Conservation (phyloP, 2,329 filamentous ascomycete species). For the Plectosphaerella cucumerina region DNA sequence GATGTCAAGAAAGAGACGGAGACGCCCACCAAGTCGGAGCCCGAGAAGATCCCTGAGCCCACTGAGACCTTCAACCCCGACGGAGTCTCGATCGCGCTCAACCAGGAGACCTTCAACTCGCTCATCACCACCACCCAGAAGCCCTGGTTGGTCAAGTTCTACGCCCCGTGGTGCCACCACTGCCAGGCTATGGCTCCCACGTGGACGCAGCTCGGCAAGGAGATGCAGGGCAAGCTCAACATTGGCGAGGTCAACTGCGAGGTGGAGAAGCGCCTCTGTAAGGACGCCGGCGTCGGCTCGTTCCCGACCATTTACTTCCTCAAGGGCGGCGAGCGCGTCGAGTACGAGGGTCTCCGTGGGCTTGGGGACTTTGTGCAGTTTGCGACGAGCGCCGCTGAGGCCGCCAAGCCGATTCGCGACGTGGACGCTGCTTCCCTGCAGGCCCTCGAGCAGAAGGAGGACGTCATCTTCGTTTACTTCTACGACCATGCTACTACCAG, state of each 20-base stretch:
- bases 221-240: conserved; percentile 86
- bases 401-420: conserved; percentile 72
- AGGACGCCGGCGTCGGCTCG: conserved; percentile 73
- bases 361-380: conserved; percentile 86
- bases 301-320: conserved; percentile 94
- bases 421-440: conserved; percentile 74
- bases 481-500: conserved; percentile 92
- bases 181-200: conserved; percentile 89
- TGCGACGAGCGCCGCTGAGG: conserved; percentile 78
- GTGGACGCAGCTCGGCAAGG: conserved; percentile 85
- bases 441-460: conserved; percentile 83
- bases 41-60: conserved; percentile 47
- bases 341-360: conserved; percentile 88
- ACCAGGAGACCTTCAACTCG: conserved; percentile 79
- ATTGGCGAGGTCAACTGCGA: conserved; percentile 97
- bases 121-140: conserved; percentile 83
- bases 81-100: conserved; percentile 71
- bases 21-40: conserved; percentile 29
- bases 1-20: conserved; percentile 17
- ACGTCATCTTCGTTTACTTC: conserved; percentile 96
- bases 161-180: conserved; percentile 94
- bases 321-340: conserved; percentile 83
- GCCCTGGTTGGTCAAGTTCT: conserved; percentile 98
- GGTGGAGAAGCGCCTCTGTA: conserved; percentile 79
- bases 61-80: conserved; percentile 64